These are phyloP conservation scores for Sporothrix brunneoviolacea DNA, from an alignment of 2,329 filamentous ascomycete genomes.

Conservation along the genomic window DNA sequence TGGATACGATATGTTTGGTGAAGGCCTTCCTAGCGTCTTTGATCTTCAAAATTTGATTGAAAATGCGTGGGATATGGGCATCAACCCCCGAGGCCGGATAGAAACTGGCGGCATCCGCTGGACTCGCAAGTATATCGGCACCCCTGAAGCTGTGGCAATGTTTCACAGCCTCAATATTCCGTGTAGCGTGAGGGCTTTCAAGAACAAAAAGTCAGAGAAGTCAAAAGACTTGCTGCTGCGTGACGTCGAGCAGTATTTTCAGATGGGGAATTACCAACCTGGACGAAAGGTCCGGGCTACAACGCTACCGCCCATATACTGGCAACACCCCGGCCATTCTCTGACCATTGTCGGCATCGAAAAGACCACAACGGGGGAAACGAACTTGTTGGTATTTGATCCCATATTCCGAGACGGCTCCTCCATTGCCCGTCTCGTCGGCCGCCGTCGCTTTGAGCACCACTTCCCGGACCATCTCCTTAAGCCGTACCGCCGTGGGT, in stretches of 20 bases:
- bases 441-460: constrained; percentile 34
- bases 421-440: constrained; percentile 54
- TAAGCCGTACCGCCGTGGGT: constrained; percentile 66
- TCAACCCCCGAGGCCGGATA: constrained; percentile 64
- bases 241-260: constrained; percentile 69
- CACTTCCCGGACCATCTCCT: constrained; percentile 49
- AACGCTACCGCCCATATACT: constrained; percentile 73
- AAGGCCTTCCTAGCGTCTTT: constrained; percentile 66
- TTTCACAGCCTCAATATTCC: constrained; percentile 63
- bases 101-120: constrained; percentile 83
- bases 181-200: constrained; percentile 59
- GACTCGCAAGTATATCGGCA: constrained; percentile 95
- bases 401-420: constrained; percentile 69
- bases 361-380: constrained; percentile 53
- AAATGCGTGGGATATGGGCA: constrained; percentile 76
- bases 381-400: constrained; percentile 79
- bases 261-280: constrained; percentile 42
- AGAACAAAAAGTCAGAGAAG: constrained; percentile 38
- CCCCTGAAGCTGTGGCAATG: constrained; percentile 78
- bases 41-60: constrained; percentile 83
- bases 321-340: constrained; percentile 84
- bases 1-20: constrained; percentile 54
- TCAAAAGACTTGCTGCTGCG: constrained; percentile 54
- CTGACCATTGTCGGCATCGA: constrained; percentile 86
- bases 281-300: constrained; percentile 63